These are phyloP conservation scores for Whalleya microplaca DNA, from an alignment of 2,329 filamentous ascomycete species.

Conservation along the genomic window DNA sequence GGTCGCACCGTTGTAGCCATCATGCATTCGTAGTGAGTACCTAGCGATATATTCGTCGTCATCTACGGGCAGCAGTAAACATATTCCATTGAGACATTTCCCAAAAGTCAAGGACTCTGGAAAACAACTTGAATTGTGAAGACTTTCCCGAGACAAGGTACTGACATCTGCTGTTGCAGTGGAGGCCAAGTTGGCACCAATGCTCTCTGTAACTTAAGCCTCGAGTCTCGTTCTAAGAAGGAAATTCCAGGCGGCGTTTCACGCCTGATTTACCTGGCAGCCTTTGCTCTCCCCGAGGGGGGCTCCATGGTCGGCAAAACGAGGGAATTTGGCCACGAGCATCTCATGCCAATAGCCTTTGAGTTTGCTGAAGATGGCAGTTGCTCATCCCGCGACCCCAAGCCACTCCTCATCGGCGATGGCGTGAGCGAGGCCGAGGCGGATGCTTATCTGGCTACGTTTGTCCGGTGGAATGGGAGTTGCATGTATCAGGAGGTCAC, in stretches of 20 bases:
- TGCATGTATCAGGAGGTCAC: too few species aligned
- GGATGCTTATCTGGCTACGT: too few species aligned
- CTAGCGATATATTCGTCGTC: too few species aligned
- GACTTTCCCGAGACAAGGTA: too few species aligned
- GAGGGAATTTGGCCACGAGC: constrained; percentile 7
- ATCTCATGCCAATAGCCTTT: constrained; percentile 6
- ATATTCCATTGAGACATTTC: too few species aligned
- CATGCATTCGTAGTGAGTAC: constrained; percentile 34
- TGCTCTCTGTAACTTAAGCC: constrained; percentile 20
- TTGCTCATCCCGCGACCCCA: constrained; percentile 1
- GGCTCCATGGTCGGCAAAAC: constrained; percentile 4
- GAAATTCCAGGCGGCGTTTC: constrained; percentile 27
- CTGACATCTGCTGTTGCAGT: too few species aligned
- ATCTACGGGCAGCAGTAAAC: too few species aligned
- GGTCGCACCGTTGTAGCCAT: constrained; percentile 24
- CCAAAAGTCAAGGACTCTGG: too few species aligned
- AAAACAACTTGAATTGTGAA: too few species aligned
- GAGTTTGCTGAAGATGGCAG: constrained; percentile 9
- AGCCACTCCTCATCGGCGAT: not conserved
- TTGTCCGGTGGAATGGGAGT: too few species aligned
- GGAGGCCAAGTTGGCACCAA: constrained; percentile 34
- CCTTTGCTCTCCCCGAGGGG: constrained; percentile 6
- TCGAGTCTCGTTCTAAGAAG: constrained; percentile 4
- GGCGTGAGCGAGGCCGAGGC: too few species aligned
- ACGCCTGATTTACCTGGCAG: constrained; percentile 29